Evolutionary conservation across 805 yeast genomes (phyloP).

Genomic region (Maudiozyma saulgeensis): DNA sequence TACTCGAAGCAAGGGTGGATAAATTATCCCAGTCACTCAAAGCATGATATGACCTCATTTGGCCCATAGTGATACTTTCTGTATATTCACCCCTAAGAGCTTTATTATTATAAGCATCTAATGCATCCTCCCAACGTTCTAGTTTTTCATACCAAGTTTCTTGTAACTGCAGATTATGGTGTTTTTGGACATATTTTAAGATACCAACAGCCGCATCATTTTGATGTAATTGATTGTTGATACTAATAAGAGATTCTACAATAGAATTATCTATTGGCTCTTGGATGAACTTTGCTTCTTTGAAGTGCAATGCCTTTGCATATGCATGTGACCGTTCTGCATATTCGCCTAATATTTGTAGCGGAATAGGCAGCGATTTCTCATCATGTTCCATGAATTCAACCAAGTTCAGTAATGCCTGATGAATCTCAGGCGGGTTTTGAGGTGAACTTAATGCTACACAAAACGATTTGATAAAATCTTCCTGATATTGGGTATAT

Average conservation of each 20-base stretch:
- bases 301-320: conserved; percentile 91
- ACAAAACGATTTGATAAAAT: conserved; percentile 73
- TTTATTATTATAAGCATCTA: conserved; percentile 75
- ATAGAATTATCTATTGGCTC: conserved; percentile 79
- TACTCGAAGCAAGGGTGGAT: conserved; percentile 71
- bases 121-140: conserved; percentile 95
- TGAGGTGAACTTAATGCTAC: conserved; percentile 79
- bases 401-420: conserved; percentile 74
- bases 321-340: conserved; percentile 93
- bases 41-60: conserved; percentile 93
- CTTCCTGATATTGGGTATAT: conserved; percentile 82
- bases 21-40: conserved; percentile 94
- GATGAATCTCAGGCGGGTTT: conserved; percentile 90
- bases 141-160: conserved; percentile 95
- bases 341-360: conserved; percentile 76
- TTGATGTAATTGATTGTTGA: conserved; percentile 87
- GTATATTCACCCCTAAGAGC: conserved; percentile 45
- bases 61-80: conserved; percentile 86
- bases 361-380: conserved; percentile 80
- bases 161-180: conserved; percentile 77
- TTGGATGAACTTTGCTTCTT: conserved; percentile 86
- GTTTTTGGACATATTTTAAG: conserved; percentile 81
- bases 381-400: conserved; percentile 97
- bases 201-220: conserved; percentile 96
- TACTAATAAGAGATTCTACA: conserved; percentile 80